Evolutionary conservation across 1,284 basidiomycete species (phyloP).

Genomic region (Trichosporon coremiiforme): DNA sequence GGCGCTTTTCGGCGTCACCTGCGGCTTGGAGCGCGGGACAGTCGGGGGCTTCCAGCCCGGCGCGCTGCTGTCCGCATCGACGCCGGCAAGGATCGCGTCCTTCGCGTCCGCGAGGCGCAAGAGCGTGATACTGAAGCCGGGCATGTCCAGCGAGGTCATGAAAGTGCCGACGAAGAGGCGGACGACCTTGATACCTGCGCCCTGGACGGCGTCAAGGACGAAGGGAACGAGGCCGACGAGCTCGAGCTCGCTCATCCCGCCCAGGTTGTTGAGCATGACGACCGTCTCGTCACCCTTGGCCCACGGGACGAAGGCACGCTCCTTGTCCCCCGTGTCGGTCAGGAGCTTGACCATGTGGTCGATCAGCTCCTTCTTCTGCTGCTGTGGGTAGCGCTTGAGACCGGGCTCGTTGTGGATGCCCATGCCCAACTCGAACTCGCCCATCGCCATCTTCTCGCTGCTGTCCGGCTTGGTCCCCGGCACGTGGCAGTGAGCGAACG

Average conservation of each 20-base stretch:
- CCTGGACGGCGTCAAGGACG: slow-evolving; percentile 60
- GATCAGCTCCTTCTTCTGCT: slow-evolving; percentile 70
- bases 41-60: slow-evolving; percentile 68
- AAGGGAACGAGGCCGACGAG: slow-evolving; percentile 63
- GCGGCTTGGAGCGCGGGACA: slow-evolving; percentile 21
- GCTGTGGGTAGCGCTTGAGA: slow-evolving; percentile 66
- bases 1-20: slow-evolving; percentile 21
- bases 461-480: slow-evolving; percentile 26
- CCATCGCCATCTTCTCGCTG: slow-evolving; percentile 28
- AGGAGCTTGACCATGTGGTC: slow-evolving; percentile 71
- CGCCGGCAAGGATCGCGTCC: slow-evolving; percentile 67
- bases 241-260: slow-evolving; percentile 84
- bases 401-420: slow-evolving; percentile 91
- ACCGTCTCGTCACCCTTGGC: slow-evolving; percentile 62
- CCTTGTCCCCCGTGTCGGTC: slow-evolving; percentile 71
- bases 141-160: slow-evolving; percentile 94
- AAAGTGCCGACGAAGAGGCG: slow-evolving; percentile 75
- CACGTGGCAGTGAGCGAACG: slow-evolving; percentile 81
- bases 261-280: slow-evolving; percentile 62
- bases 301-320: slow-evolving; percentile 84
- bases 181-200: slow-evolving; percentile 64
- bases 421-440: slow-evolving; percentile 81
- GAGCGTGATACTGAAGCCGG: slow-evolving; percentile 87
- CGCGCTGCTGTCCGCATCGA: slow-evolving; percentile 73
- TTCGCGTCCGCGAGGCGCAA: slow-evolving; percentile 69